Evolutionary conservation across 306 rosid genomes (phyloP).

Genomic region (Malus sylvestris): DNA sequence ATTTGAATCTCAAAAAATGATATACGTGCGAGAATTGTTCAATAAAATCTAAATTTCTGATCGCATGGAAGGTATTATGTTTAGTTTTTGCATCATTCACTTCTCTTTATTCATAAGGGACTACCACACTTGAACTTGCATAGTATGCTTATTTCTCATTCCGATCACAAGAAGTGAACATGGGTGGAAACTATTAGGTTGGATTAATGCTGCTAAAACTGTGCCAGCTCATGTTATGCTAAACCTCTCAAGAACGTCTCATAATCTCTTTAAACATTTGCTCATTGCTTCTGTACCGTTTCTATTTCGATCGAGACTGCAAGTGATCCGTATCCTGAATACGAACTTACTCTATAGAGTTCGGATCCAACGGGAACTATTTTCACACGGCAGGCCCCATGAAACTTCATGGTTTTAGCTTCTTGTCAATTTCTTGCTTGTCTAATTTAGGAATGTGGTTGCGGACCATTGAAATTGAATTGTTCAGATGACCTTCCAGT

Average conservation of each 20-base stretch:
- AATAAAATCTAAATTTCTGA: slow-evolving; percentile 9
- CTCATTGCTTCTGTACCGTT: background rate
- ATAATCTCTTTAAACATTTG: background rate
- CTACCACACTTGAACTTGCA: background rate
- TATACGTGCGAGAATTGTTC: slow-evolving; percentile 12
- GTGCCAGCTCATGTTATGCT: background rate
- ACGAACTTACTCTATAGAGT: background rate
- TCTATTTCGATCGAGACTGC: background rate
- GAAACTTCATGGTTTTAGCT: background rate
- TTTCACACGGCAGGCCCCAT: slow-evolving; percentile 1
- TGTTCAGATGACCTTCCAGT: background rate
- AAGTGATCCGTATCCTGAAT: background rate
- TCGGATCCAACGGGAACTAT: background rate
- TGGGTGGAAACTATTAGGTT: background rate
- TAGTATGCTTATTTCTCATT: background rate
- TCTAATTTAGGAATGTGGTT: background rate
- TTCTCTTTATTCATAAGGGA: background rate
- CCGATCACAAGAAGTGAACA: background rate
- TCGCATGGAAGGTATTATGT: slow-evolving; percentile 16
- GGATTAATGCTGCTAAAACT: background rate
- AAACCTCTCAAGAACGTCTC: background rate
- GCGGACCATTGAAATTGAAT: background rate
- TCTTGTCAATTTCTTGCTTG: background rate
- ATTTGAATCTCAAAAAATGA: slow-evolving; percentile 15
- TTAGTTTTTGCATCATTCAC: background rate